Base-by-base conservation (phyloP, 495 filamentous ascomycete species). In the Trichocladium uniseriatum region DNA sequence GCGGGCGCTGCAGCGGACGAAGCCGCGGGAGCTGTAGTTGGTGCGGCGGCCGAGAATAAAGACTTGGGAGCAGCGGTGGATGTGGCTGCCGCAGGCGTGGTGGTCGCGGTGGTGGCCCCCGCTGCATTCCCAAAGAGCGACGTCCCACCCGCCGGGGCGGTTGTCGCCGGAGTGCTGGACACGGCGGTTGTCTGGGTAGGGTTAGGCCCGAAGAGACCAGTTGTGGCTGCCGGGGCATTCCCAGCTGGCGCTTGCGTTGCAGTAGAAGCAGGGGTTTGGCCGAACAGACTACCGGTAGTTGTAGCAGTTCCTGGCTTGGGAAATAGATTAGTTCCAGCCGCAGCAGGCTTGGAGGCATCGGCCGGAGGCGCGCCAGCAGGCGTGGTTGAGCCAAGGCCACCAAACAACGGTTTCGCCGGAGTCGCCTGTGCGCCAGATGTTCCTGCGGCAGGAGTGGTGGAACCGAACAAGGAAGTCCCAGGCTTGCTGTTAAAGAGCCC, bases 311-410 rank as follows among this genome's bases (percentile, higher is more conserved):
- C 32, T 10, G 59, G 41, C 24, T 53, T 53, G 24, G 35, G 5
- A 42, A 57, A 53, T 21, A 48, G 24, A 47, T 14, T 32, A 14
- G 31, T 11, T 32, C 31, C 31, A 32, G 14, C 7, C 2, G 29
- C 48, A 3, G 55, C 44, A 13, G 60, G 47, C 52, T 59, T 63
- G 19, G 60, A 41, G 15, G 34, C 35, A 24, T 54, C 58, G 19
- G 56, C 53, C 13, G 62, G 62, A 39, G 62, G 62, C 14, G 58
- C 58, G 2, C 62, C 62, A 20, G 62, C 62, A 11, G 62, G 62
- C 1, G 62, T 65, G 14, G 62, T 65, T 11, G 62, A 65, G 11
- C 53, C 58, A 29, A 61, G 38, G 0, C 38, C 53, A 5, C 49
- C 54, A 43, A 65, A 61, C 14, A 49, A 15, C 5, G 57, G 53